Conservation (phyloP, 768 basidiomycete species). For the Phlegmacium glaucopus region DNA sequence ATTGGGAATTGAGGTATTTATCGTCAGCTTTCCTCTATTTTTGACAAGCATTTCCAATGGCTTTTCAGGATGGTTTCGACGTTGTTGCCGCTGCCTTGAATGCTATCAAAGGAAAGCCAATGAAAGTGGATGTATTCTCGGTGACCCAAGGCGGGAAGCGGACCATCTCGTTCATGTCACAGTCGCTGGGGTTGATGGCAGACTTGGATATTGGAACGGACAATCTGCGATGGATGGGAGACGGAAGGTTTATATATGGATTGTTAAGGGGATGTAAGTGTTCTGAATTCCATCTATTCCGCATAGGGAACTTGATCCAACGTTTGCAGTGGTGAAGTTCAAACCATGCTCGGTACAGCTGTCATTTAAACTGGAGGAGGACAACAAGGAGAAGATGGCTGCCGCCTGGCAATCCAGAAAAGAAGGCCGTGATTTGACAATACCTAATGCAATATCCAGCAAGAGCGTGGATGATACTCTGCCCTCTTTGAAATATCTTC, state of each 20-base stretch:
- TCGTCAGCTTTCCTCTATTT: background rate
- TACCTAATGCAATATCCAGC: conserved; percentile 4
- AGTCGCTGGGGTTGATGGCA: conserved; percentile 81
- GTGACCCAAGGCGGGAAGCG: conserved; percentile 64
- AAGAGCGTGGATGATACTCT: conserved; percentile 23
- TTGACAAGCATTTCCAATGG: conserved; percentile 3
- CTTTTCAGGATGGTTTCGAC: conserved; percentile 61
- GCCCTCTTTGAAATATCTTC: conserved; percentile 43
- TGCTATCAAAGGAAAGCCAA: conserved; percentile 74
- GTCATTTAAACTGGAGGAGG: conserved; percentile 63
- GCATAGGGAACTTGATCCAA: background rate
- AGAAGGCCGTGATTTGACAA: conserved; percentile 5
- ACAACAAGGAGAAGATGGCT: conserved; percentile 72
- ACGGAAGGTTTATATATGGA: conserved; percentile 72
- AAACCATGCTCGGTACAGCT: conserved; percentile 68
- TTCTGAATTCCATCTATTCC: background rate
- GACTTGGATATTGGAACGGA: conserved; percentile 85
- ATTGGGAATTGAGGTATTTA: conserved; percentile 56
- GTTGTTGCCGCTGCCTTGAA: conserved; percentile 72
- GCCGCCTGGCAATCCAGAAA: conserved; percentile 41
- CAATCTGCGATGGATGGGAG: conserved; percentile 84
- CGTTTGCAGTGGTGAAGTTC: conserved; percentile 48
- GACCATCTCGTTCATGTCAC: conserved; percentile 78
- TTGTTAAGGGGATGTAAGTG: conserved; percentile 63
- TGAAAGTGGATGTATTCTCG: conserved; percentile 77